Evolutionary conservation across 768 basidiomycete genomes (phyloP).

Genomic region (Amanita phalloides): DNA sequence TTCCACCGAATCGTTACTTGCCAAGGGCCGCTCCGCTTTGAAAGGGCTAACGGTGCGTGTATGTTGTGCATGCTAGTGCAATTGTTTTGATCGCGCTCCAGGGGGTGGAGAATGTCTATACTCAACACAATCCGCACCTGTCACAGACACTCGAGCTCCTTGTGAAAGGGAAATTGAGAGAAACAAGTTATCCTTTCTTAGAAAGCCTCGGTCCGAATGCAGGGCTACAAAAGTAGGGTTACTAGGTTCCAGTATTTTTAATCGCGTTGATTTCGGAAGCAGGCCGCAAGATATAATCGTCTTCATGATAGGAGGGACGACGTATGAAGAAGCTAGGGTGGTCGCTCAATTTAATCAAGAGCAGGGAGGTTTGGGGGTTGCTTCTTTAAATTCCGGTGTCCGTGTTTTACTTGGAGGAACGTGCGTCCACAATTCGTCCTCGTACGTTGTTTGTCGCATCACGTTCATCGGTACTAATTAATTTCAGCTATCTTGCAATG

Average conservation of each 20-base stretch:
- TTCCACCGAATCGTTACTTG: slow-evolving; percentile 88
- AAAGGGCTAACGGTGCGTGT: slow-evolving; percentile 80
- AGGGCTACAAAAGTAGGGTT: slow-evolving; percentile 53
- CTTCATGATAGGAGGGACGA: slow-evolving; percentile 94
- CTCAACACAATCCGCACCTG: slow-evolving; percentile 90
- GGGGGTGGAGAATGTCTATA: slow-evolving; percentile 99
- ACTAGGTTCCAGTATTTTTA: not conserved
- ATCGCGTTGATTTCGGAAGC: not conserved
- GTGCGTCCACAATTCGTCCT: slow-evolving; percentile 89
- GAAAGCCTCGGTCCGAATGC: slow-evolving; percentile 56
- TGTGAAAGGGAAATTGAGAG: slow-evolving; percentile 76
- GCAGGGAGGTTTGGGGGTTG: slow-evolving; percentile 34
- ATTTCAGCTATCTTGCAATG: slow-evolving; percentile 78
- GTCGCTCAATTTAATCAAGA: slow-evolving; percentile 86
- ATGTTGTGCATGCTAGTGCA: not conserved
- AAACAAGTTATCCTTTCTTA: slow-evolving; percentile 85
- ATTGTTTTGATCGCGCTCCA: slow-evolving; percentile 16
- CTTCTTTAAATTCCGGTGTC: slow-evolving; percentile 45
- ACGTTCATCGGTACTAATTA: slow-evolving; percentile 5
- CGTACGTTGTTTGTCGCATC: slow-evolving; percentile 33
- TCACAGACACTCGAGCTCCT: slow-evolving; percentile 87
- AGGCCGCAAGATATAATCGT: slow-evolving; percentile 95
- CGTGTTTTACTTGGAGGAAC: slow-evolving; percentile 88
- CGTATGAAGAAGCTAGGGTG: slow-evolving; percentile 88
- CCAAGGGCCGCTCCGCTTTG: slow-evolving; percentile 87